Percentiles rank a stretch among this genome's conserved stretches.
These are phyloP conservation scores for Hamigera avellanea DNA, from an alignment of 495 filamentous ascomycete genomes.

Conservation along the genomic window DNA sequence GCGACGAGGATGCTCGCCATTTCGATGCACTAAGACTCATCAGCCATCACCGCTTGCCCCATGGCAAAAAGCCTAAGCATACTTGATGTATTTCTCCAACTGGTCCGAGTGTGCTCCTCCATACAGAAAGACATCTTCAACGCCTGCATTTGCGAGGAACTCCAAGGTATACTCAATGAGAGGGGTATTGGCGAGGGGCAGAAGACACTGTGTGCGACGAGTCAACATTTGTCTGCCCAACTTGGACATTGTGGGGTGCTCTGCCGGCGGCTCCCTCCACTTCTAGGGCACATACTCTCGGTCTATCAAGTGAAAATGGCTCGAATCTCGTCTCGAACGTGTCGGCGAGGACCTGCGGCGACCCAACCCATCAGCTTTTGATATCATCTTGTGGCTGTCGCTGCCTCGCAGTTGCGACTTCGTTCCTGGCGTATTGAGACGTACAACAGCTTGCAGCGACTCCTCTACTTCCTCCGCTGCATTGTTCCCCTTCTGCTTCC, in stretches of 20 bases:
- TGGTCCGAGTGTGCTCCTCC: slow-evolving; percentile 82
- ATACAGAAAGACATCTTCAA: slow-evolving; percentile 86
- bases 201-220: slow-evolving; percentile 55
- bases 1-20: slow-evolving; percentile 62
- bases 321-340: slow-evolving; percentile 84
- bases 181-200: slow-evolving; percentile 86
- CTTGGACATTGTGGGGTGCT: too few relatives aligned
- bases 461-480: slow-evolving; percentile 63
- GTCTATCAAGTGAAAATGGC: slow-evolving; percentile 80
- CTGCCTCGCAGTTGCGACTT: too few relatives aligned
- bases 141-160: slow-evolving; percentile 86
- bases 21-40: slow-evolving; percentile 42
- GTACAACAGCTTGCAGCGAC: slow-evolving; percentile 79
- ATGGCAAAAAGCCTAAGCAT: slow-evolving; percentile 4
- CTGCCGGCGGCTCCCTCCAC: background rate
- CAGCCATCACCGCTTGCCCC: slow-evolving; percentile 1
- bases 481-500: slow-evolving; percentile 46
- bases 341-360: slow-evolving; percentile 65
- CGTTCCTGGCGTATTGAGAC: slow-evolving; percentile 10
- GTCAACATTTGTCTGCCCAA: slow-evolving; percentile 1
- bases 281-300: slow-evolving; percentile 52
- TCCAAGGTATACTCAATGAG: slow-evolving; percentile 97
- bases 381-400: too few relatives aligned
- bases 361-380: slow-evolving; percentile 10
- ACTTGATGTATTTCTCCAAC: slow-evolving; percentile 75